Conservation (phyloP, 1,284 basidiomycete species). For the Testicularia cyperi region DNA sequence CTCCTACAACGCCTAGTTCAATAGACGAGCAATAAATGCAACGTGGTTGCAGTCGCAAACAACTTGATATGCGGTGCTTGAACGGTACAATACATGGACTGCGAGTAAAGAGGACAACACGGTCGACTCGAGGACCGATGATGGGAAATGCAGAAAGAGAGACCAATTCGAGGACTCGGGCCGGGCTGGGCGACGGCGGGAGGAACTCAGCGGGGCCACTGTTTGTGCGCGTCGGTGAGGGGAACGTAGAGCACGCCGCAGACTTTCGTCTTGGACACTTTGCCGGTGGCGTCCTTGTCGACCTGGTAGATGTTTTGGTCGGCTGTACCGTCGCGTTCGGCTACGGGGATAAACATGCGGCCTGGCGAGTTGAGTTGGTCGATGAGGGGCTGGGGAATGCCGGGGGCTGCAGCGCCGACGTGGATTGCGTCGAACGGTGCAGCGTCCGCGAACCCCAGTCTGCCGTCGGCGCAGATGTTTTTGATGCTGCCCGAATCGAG, state of each 20-base stretch:
- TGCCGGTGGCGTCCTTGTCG: constrained; percentile 69
- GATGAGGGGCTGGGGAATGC: constrained; percentile 69
- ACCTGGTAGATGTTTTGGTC: constrained; percentile 48
- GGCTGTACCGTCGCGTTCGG: constrained; percentile 60
- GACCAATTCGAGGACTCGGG: no score
- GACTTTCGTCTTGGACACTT: constrained; percentile 69
- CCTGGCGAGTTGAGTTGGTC: constrained; percentile 77
- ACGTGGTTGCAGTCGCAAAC: no score
- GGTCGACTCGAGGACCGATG: constrained; percentile 1
- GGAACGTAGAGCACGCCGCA: constrained; percentile 71
- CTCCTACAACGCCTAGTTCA: no score
- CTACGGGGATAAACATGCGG: constrained; percentile 91
- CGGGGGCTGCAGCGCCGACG: constrained; percentile 79
- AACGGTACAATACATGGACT: no score
- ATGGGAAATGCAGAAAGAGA: no score
- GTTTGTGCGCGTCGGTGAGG: constrained; percentile 40
- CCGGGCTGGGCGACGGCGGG: no score
- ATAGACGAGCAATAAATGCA: no score
- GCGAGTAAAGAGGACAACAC: no score
- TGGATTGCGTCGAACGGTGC: constrained; percentile 88
- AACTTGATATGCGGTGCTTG: no score
- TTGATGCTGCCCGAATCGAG: constrained; percentile 70
- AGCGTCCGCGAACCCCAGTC: constrained; percentile 62
- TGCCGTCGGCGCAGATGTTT: constrained; percentile 71
- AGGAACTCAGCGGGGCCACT: no score